Conservation (phyloP, 2,329 filamentous ascomycete species). For the Beauveria brongniartii region DNA sequence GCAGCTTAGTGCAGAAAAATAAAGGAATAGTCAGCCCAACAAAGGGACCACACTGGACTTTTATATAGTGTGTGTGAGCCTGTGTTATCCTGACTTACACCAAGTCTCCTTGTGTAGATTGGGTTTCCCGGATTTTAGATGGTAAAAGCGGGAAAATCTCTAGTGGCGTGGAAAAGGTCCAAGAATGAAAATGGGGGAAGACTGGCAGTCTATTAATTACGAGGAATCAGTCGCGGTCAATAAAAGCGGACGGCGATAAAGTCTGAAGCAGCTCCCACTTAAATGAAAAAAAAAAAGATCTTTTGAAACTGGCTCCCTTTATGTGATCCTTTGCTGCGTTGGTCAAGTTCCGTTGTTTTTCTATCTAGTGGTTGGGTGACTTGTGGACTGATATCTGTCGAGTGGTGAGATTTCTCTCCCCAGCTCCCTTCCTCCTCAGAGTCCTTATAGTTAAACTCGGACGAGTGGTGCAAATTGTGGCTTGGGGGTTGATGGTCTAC, state of each 20-base stretch:
- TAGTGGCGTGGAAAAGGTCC: background rate
- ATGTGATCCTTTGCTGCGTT: background rate
- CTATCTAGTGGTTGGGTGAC: slow-evolving; percentile 5
- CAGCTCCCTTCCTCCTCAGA: background rate
- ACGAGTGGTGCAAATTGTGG: background rate
- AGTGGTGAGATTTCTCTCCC: slow-evolving; percentile 6
- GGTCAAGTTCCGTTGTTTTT: background rate
- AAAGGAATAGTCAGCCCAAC: background rate
- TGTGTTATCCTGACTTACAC: background rate
- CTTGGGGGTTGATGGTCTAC: background rate
- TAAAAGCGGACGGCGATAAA: background rate
- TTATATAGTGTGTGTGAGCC: background rate
- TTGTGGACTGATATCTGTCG: slow-evolving; percentile 10
- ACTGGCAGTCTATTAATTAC: too few relatives aligned
- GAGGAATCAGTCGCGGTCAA: background rate
- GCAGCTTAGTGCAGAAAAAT: background rate
- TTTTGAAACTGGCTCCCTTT: background rate
- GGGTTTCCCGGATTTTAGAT: background rate
- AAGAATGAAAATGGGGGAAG: background rate
- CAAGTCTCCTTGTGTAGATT: background rate
- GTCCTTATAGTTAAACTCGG: background rate
- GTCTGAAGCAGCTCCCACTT: background rate
- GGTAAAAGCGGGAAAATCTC: background rate
- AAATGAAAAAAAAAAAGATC: background rate
- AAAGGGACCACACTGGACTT: background rate